Percentiles rank a stretch among this genome's conserved stretches.
These are phyloP conservation scores for Lasiodiplodia sp. DNA, from an alignment of 2,329 filamentous ascomycete genomes.

Conservation along the genomic window DNA sequence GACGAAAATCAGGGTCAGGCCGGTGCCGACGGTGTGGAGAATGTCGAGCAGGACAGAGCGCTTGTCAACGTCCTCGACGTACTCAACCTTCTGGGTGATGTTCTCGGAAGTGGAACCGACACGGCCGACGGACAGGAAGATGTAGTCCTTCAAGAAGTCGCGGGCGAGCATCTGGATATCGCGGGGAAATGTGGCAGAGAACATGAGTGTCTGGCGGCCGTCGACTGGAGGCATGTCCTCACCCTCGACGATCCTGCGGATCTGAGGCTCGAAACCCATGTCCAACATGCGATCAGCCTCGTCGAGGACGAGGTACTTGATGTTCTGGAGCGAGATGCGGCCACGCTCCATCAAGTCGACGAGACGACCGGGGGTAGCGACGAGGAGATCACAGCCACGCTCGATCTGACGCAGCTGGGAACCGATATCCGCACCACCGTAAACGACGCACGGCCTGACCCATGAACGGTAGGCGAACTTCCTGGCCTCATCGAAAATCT, in stretches of 20 bases:
- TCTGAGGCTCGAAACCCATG: constrained; percentile 99
- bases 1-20: constrained; percentile 95
- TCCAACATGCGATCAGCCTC: constrained; percentile 99
- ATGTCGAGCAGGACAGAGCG: constrained; percentile 97
- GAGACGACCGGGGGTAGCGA: constrained; percentile 95
- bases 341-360: constrained; percentile 98
- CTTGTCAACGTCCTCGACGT: constrained; percentile 97
- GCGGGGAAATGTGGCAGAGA: constrained; percentile 97
- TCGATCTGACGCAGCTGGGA: constrained; percentile 98
- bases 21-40: constrained; percentile 88
- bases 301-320: constrained; percentile 98
- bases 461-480: constrained; percentile 99
- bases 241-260: constrained; percentile 96
- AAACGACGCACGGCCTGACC: constrained; percentile 98
- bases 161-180: constrained; percentile 99
- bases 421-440: constrained; percentile 98
- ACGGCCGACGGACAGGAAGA: constrained; percentile 98
- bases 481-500: constrained; percentile 96
- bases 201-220: constrained; percentile 97
- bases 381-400: constrained; percentile 93
- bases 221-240: constrained; percentile 93
- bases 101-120: constrained; percentile 99
- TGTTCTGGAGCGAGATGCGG: constrained; percentile 95
- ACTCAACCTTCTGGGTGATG: constrained; percentile 98
- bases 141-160: constrained; percentile 98